Base-by-base conservation (phyloP, 2,329 filamentous ascomycete genomes). In the Pezicula carpinea region DNA sequence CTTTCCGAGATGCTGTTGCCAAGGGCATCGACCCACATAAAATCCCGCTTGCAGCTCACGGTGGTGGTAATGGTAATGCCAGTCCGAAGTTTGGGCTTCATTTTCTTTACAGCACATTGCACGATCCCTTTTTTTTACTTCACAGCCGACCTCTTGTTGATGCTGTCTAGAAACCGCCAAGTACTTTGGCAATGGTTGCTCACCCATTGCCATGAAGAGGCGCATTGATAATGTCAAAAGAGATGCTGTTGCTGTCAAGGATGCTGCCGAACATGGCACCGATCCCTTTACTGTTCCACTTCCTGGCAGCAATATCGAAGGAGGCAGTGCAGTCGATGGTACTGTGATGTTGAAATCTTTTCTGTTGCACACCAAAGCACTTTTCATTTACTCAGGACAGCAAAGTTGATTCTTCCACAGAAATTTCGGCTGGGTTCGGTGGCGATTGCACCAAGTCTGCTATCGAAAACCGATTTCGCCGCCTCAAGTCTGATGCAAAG, bases 401-500 rank as follows among this genome's bases (percentile, higher is more conserved):
- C 17, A 33, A 43, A 56, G 35, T 54, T 53, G 54, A 55, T 61
- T 41, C 34, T 52, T 23, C 34, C 34, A 6, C 41, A 60, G 61
- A 50, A 10, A 56, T 58, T 10, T 43, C 52, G 17, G 42, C 32
- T 11, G 39, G 51, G 35, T 60, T 60, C 45, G 68, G 68, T 21
- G 59, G 61, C 10, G 64, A 64, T 36, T 59, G 60, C 6, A 67
- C 66, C 5, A 55, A 46, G 3, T 59, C 59, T 41, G 59, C 66
- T 7, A 48, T 70, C 22, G 63, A 70, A 17, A 69, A 70, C 42
- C 62, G 68, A 32, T 59, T 70, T 35, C 63, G 67, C n/a, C 61
- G 62, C 13, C 57, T 70, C 52, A 70, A 69, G 55, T 57, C 61
- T 36, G 62, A 70, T 38, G 65, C 63, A 6, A 66, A 65, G 48